Evolutionary conservation across 2,329 filamentous ascomycete genomes (phyloP), one percentile per base, ranked within the genome.

Genomic region (Simplicillium aogashimaense): DNA sequence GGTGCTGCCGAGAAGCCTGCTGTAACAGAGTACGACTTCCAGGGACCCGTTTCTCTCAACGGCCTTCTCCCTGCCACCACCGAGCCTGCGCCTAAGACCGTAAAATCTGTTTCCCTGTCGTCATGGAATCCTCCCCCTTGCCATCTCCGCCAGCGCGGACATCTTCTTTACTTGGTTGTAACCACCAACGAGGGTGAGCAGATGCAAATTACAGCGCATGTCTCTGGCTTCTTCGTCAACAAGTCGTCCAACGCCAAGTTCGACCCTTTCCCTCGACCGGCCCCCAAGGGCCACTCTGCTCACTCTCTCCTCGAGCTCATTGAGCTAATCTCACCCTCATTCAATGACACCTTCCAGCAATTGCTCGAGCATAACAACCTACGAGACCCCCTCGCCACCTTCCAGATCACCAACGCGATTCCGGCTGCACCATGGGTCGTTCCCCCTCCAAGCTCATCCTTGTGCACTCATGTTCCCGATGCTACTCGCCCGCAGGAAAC

Each of bases 71-170:
- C 88, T 4, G 69, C 72, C 39, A 60, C 72, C 29, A 71, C 80
- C 45, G 75, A 81, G 13, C 66, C 81, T 15, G 71, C 84, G 3
- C 90, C 90, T 3, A 95, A 90, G 72, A 95, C 89, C 1, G 74
- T 98, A 50, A 97, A 95, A 66, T 77, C 81, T 12, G 78, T 98
- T 39, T 80, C 86, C 25, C 69, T 98, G 25, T 97, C 92, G 12
- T 74, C 88, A 6, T 98, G 92, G 92, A 97, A 97, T 65, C 92
- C 94, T 30, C 89, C 90, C 32, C 92, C 92, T 36, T 88, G 90
- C 58, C 79, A 94, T 57, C 76, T 95, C 39, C 81, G 89, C 49
- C 87, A 94, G 57, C 87, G 85, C 57, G 92, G 92, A 16, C 92
- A 98, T 60, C 69, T 98, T 43, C 74, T 98, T 37, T 98, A 98